Evolutionary conservation across 106 monocot species (phyloP), one percentile per base, ranked within the genome.

Genomic region (Narthecium ossifragum): DNA sequence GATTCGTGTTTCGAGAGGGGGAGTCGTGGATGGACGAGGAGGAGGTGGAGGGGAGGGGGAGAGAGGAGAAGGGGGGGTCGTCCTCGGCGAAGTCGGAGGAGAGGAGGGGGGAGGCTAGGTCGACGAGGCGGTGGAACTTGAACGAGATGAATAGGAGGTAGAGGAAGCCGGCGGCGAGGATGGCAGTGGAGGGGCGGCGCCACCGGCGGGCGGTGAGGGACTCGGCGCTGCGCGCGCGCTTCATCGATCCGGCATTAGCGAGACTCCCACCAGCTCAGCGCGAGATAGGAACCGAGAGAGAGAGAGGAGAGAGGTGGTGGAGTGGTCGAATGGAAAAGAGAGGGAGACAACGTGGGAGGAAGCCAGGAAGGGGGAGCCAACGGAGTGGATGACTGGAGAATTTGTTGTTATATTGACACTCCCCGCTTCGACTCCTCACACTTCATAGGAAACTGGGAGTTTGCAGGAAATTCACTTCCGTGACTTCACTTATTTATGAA

Each of bases 101-200:
- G 13, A 32, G 31, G 33, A 43, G 14, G 17, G 18, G 43, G 4
- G 43, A 43, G 3, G 43, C 43, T 0, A 43, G 17, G 17, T 74
- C 79, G 34, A 86, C 58, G 79, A 93, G 66, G 13, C 32, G 57
- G 66, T 60, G 64, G 25, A 85, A 58, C 56, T 79, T 76, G 65
- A 79, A 20, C 36, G 84, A 58, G 61, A 81, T 64, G 59, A 84
- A 75, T 25, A 90, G 51, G 4, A 90, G 65, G 78, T 90, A 85
- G 36, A 85, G 22, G 10, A 49, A 63, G 15, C 63, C 76, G 4
- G 59, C 73, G 30, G 53, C 76, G 28, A 73, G 12, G 21, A 93
- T 65, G 43, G 73, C 20, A 40, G 64, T 62, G 36, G 62, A 72
- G 20, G 53, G 63, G 26, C 61, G 60, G 26, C 72, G 70, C 9